Base-by-base conservation (phyloP, 495 filamentous ascomycete species). In the Xeromyces bisporus region DNA sequence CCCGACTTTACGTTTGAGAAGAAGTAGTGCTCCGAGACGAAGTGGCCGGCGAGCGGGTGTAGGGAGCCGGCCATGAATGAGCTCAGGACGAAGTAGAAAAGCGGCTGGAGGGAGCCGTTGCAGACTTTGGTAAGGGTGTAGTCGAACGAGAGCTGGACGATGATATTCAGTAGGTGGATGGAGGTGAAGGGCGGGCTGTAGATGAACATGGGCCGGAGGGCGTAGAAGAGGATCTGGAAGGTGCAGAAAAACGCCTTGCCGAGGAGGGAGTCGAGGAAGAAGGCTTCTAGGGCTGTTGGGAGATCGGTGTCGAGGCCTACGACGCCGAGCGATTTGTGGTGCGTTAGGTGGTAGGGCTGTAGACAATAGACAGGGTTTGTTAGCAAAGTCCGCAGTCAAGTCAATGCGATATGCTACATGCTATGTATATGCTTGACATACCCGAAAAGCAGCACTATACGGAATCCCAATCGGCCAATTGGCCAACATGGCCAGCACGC, bases 241-340 rank as follows among this genome's bases (percentile, higher is more conserved):
- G 91, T 96, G 64, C 81, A 91, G 71, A 99, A 99, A 67, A 99
- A 96, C 38, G 91, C 80, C 53, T 99, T 99, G 43, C 91, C 91
- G 11, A 86, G 69, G 47, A 99, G 68, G n/a, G 83, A 92, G 66
- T 94, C 78, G 39, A 99, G 77, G 55, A 96, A 77, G 50, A 93
- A 53, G 42, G 85, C 91, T 60, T 99, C 91, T 26, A 92, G 52
- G 37, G 79, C 69, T 17, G 91, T 96, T 7, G 91, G 91, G 2
- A 99, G 75, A 43, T 99, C 91, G 31, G 86, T 91, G 56, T 99
- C 91, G 27, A 96, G 73, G 28, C 91, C 91, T 40, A 89, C 79
- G 25, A 99, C 86, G 40, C 91, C 91, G 34, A 99, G 80, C 28
- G 85, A 89, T 57, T 99, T 99, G 70, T 99, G 91, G 60, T 99